These are phyloP conservation scores for Polytrichum formosum DNA, from an alignment of 225 moss, liverwort and hornwort species.

Conservation along the genomic window DNA sequence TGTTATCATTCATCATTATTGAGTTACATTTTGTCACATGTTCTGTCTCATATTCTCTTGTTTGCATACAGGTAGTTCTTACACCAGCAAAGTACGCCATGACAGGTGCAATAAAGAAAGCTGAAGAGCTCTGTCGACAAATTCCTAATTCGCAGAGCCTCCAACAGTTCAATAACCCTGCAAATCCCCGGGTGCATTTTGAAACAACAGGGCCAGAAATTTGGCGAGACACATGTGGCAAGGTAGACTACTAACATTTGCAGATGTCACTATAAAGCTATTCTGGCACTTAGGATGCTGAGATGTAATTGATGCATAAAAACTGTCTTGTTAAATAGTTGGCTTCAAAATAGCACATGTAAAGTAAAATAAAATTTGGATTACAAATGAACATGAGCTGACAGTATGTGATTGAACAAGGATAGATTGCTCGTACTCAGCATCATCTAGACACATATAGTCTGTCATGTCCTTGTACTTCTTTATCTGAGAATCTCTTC, in stretches of 20 bases:
- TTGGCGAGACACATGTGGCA: conserved; percentile 76
- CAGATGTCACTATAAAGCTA: neutral
- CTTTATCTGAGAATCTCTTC: too few relatives aligned
- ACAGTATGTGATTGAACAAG: too few relatives aligned
- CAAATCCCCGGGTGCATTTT: conserved; percentile 67
- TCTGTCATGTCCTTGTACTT: too few relatives aligned
- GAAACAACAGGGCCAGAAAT: conserved; percentile 74
- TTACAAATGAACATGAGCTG: too few relatives aligned
- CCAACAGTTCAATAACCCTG: conserved; percentile 67
- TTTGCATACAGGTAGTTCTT: conserved; percentile 24
- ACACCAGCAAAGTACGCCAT: conserved; percentile 35
- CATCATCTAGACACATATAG: too few relatives aligned
- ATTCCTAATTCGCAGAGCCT: conserved; percentile 58
- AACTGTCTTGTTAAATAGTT: neutral
- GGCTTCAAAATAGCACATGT: too few relatives aligned
- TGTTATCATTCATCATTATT: too few relatives aligned
- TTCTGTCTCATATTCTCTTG: neutral
- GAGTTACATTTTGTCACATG: too few relatives aligned
- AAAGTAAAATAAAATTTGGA: too few relatives aligned
- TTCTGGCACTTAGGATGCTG: conserved; percentile 19
- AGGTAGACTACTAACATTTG: conserved; percentile 39
- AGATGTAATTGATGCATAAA: conserved; percentile 17
- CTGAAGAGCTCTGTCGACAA: conserved; percentile 42
- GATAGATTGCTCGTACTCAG: too few relatives aligned
- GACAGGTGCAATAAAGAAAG: conserved; percentile 32